Evolutionary conservation across 225 moss, liverwort and hornwort species (phyloP).

Genomic region (Thuidium tamariscinum): DNA sequence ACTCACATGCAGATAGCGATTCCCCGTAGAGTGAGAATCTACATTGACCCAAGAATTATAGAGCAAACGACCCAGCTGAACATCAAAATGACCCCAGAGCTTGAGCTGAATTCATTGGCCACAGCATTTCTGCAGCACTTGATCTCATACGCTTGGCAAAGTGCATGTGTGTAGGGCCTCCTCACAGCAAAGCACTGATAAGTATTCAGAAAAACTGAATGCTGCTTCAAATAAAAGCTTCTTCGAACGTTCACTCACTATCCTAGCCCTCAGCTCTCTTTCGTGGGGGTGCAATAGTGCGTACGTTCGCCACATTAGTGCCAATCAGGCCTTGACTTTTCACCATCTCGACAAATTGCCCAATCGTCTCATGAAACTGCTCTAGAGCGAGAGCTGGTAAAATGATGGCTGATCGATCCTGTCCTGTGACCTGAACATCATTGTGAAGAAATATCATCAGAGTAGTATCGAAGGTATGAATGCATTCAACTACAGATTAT

Average conservation of each 20-base stretch:
- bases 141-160: slow-evolving; percentile 35
- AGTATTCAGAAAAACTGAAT: slow-evolving; percentile 24
- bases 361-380: slow-evolving; percentile 62
- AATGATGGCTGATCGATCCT: slow-evolving; percentile 61
- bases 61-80: slow-evolving; percentile 42
- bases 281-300: slow-evolving; percentile 67
- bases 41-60: slow-evolving; percentile 20
- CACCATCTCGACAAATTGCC: slow-evolving; percentile 71
- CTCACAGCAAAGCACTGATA: slow-evolving; percentile 58
- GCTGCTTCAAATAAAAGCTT: slow-evolving; percentile 23
- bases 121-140: slow-evolving; percentile 61
- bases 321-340: slow-evolving; percentile 52
- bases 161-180: slow-evolving; percentile 44
- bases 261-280: slow-evolving; percentile 64
- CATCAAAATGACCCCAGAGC: slow-evolving; percentile 36
- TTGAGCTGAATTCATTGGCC: slow-evolving; percentile 49
- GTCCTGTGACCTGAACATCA: slow-evolving; percentile 43
- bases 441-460: neutral
- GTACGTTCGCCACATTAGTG: slow-evolving; percentile 59
- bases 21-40: slow-evolving; percentile 12
- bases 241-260: slow-evolving; percentile 25
- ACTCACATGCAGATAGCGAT: slow-evolving; percentile 65
- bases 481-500: neutral
- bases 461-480: neutral
- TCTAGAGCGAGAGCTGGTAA: slow-evolving; percentile 52